Conservation (phyloP, 306 rosid genomes). For the Sophora flavescens region DNA sequence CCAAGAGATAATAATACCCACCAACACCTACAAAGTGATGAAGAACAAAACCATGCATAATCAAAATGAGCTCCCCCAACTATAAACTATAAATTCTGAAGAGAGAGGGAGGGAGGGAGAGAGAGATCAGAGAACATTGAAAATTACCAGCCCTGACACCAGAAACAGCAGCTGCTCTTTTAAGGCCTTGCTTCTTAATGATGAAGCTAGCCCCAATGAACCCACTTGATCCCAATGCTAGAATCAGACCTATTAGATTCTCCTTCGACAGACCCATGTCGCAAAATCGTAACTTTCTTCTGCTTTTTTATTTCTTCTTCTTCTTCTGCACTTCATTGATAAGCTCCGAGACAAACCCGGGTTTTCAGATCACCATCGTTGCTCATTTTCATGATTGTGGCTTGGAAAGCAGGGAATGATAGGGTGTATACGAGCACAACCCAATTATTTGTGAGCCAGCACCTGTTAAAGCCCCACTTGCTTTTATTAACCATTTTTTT, state of each 20-base stretch:
- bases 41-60: conserved; percentile 31
- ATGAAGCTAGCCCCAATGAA: conserved; percentile 92
- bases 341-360: conserved; percentile 44
- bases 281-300: conserved; percentile 42
- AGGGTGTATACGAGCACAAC: conserved; percentile 34
- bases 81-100: not conserved
- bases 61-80: conserved; percentile 8
- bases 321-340: conserved; percentile 54
- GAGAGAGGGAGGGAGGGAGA: not conserved
- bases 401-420: conserved; percentile 33
- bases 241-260: conserved; percentile 71
- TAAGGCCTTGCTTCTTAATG: conserved; percentile 85
- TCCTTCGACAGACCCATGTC: conserved; percentile 60
- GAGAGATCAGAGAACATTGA: not conserved
- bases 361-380: conserved; percentile 54
- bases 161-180: conserved; percentile 79
- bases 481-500: not conserved
- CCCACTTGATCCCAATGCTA: conserved; percentile 80
- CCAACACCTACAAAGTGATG: conserved; percentile 69
- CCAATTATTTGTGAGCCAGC: conserved; percentile 2
- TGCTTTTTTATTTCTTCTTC: conserved; percentile 38
- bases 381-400: conserved; percentile 35
- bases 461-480: conserved; percentile 26
- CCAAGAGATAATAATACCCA: conserved; percentile 84
- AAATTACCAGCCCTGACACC: conserved; percentile 81